phyloP scores from a whole-genome alignment of 1,284 basidiomycete genomes.

The Sanghuangporus sanghuang region DNA sequence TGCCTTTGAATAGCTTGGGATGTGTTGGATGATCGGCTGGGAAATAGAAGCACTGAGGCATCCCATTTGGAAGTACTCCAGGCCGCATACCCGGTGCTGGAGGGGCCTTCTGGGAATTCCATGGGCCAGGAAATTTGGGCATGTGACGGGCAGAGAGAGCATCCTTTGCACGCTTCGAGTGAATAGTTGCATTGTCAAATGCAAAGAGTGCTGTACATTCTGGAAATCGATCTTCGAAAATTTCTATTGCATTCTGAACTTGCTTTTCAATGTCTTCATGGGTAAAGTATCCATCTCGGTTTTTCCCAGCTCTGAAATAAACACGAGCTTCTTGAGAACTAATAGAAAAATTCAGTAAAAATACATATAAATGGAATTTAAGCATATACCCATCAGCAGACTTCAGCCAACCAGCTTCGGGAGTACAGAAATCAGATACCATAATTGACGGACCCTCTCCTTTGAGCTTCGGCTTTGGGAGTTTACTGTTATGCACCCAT shows the following conservation, averaged over 20 bases:
- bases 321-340: constrained; percentile 20
- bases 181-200: constrained; percentile 35
- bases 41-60: neutral
- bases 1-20: constrained; percentile 21
- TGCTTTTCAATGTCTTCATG: constrained; percentile 26
- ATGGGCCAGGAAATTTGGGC: constrained; percentile 24
- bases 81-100: constrained; percentile 24
- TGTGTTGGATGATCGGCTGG: neutral
- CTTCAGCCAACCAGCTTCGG: constrained; percentile 27
- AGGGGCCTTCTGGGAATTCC: constrained; percentile 25
- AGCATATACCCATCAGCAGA: constrained; percentile 15
- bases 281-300: constrained; percentile 31
- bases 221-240: constrained; percentile 29
- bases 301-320: constrained; percentile 31
- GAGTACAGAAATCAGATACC: constrained; percentile 32
- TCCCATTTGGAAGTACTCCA: neutral
- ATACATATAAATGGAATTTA: neutral
- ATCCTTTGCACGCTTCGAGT: constrained; percentile 29
- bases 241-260: constrained; percentile 28
- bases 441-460: constrained; percentile 31
- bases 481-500: constrained; percentile 25
- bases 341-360: too few species aligned
- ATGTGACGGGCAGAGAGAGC: constrained; percentile 30
- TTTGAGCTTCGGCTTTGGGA: neutral
- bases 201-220: constrained; percentile 27